phyloP scores from a whole-genome alignment of 306 rosid genomes.

The Vigna hirtella region DNA sequence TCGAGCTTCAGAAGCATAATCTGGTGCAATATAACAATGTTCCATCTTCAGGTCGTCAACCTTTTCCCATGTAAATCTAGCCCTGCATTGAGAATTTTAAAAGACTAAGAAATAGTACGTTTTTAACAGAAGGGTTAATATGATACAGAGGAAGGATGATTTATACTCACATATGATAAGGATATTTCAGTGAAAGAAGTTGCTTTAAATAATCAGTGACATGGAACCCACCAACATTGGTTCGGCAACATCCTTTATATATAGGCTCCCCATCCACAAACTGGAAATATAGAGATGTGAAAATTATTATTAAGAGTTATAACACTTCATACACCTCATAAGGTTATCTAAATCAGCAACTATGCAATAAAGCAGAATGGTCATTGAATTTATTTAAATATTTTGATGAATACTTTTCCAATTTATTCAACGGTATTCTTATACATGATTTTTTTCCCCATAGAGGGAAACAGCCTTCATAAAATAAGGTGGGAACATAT shows the following conservation, averaged over 20 bases:
- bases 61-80: conserved; percentile 94
- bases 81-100: conserved; percentile 58
- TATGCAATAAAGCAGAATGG: neutral
- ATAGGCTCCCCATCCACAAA: conserved; percentile 91
- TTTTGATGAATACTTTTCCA: neutral
- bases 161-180: conserved; percentile 82
- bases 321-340: conserved; percentile 18
- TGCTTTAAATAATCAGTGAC: conserved; percentile 90
- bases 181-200: conserved; percentile 91
- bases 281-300: conserved; percentile 50
- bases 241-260: conserved; percentile 85
- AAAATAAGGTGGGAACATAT: neutral
- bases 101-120: conserved; percentile 8
- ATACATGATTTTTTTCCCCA: neutral
- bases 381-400: conserved; percentile 3
- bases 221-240: conserved; percentile 93
- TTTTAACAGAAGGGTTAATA: conserved; percentile 29
- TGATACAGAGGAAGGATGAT: conserved; percentile 39
- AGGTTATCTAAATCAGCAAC: conserved; percentile 23
- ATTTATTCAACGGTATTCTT: conserved; percentile 1
- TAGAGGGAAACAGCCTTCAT: neutral
- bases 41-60: conserved; percentile 98
- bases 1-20: conserved; percentile 76
- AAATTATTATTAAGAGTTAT: neutral
- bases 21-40: conserved; percentile 83